Evolutionary conservation across 2,329 filamentous ascomycete genomes (phyloP).

Genomic region (Aphanocladium album): DNA sequence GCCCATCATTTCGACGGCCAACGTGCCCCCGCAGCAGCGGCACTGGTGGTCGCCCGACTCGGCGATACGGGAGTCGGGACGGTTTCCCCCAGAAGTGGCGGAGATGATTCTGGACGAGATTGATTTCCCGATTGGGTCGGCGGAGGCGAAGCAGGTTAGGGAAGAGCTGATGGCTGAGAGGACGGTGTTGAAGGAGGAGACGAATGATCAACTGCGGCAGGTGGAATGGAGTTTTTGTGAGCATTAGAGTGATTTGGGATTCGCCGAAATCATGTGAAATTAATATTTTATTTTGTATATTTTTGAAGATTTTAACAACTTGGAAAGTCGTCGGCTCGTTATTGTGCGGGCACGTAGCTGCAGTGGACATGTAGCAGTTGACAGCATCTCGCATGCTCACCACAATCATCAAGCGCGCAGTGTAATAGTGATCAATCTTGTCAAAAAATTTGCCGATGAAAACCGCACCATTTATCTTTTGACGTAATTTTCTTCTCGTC

Average conservation of each 20-base stretch:
- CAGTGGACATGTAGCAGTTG: too few relatives aligned
- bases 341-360: too few relatives aligned
- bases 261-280: too few relatives aligned
- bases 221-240: constrained; percentile 23
- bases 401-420: too few relatives aligned
- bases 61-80: neutral
- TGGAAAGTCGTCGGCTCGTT: too few relatives aligned
- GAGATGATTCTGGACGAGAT: constrained; percentile 19
- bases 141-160: constrained; percentile 21
- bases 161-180: constrained; percentile 25
- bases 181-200: constrained; percentile 11
- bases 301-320: too few relatives aligned
- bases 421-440: too few relatives aligned
- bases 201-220: neutral
- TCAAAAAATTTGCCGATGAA: too few relatives aligned
- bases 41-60: constrained; percentile 26
- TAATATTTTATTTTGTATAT: too few relatives aligned
- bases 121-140: constrained; percentile 19
- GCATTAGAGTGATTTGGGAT: constrained; percentile 17
- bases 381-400: too few relatives aligned
- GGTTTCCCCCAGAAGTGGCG: constrained; percentile 18
- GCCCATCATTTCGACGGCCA: constrained; percentile 38
- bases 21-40: constrained; percentile 38
- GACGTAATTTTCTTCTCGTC: too few relatives aligned
- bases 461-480: too few relatives aligned